Base-by-base conservation (phyloP, 257 asterid genomes). In the Orobanche coerulescens region DNA sequence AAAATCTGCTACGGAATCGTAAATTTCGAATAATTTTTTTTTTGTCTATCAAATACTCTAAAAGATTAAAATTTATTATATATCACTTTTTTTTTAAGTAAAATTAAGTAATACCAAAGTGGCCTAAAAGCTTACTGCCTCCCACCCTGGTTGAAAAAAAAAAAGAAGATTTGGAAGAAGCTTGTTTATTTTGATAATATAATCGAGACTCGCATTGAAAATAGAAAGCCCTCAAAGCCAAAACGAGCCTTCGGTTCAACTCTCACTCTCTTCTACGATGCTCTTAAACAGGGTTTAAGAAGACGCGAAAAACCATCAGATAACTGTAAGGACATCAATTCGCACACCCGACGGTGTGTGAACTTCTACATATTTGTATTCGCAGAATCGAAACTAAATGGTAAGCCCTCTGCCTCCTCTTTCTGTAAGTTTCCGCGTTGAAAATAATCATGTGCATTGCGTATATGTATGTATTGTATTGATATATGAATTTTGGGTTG, bases 201-300 rank as follows among this genome's bases (percentile, higher is more conserved):
- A n/a, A n/a, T n/a, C n/a, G n/a, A n/a, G n/a, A n/a, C n/a, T n/a
- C n/a, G n/a, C n/a, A n/a, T n/a, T n/a, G n/a, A n/a, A n/a, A n/a
- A n/a, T n/a, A n/a, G n/a, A n/a, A n/a, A 30, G 36, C 36, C 36
- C 7, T 30, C 36, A 30, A 30, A 30, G 36, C 36, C 36, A 3
- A 30, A 30, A 30, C 36, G 7, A 2, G 36, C 36, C 18, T 40
- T 1, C 4, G 11, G 2, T 2, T 6, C 22, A 16, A 43, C 50
- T 62, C 70, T 15, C 68, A 39, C 11, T 49, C 64, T 25, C 23
- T 13, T n/a, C 43, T 34, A 26, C 6, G 61, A 40, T 42, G 20
- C 63, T 26, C 13, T 3, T 56, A 64, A 24, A 58, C 58, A 57
- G 75, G 75, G 75, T 57, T 71, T 64, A 64, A 64, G 66, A 39